These are phyloP conservation scores for Candida tibetensis DNA, from an alignment of 805 yeast species.

Conservation along the genomic window DNA sequence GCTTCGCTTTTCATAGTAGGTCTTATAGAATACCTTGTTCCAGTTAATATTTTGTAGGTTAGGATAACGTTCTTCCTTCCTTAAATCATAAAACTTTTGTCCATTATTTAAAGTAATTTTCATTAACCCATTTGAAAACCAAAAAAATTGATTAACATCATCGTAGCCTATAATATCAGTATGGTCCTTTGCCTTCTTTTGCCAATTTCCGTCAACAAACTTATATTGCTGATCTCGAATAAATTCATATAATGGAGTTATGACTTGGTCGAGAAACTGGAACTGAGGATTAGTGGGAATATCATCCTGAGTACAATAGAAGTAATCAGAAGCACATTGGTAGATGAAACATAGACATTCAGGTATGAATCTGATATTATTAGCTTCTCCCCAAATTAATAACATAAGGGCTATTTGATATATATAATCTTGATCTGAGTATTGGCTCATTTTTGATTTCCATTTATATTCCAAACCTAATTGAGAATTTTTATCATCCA, in stretches of 20 bases:
- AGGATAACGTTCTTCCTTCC: conserved; percentile 29
- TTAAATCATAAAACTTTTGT: conserved; percentile 23
- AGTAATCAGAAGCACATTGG: conserved; percentile 26
- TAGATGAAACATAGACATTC: conserved; percentile 36
- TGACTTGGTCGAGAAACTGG: conserved; percentile 37
- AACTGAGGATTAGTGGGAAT: conserved; percentile 5
- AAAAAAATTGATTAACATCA: conserved; percentile 51
- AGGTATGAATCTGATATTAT: conserved; percentile 55
- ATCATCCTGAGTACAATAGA: conserved; percentile 17
- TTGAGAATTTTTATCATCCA: conserved; percentile 15
- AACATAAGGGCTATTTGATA: conserved; percentile 63
- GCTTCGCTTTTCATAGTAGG: conserved; percentile 46
- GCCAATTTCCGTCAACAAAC: conserved; percentile 50
- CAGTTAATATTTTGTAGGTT: conserved; percentile 36
- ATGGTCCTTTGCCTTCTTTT: conserved; percentile 70
- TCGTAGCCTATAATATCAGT: conserved; percentile 56
- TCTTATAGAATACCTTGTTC: conserved; percentile 42
- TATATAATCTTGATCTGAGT: conserved; percentile 55
- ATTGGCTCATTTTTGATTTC: conserved; percentile 60
- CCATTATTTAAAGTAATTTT: conserved; percentile 35
- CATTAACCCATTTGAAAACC: conserved; percentile 41
- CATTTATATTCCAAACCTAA: conserved; percentile 46
- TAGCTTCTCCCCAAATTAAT: conserved; percentile 76
- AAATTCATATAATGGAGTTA: conserved; percentile 53
- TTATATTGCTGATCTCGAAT: conserved; percentile 68